Evolutionary conservation across 1,139 yeast species (phyloP), one percentile per base, ranked within the genome.

Genomic region (Blastobotrys serpentis): DNA sequence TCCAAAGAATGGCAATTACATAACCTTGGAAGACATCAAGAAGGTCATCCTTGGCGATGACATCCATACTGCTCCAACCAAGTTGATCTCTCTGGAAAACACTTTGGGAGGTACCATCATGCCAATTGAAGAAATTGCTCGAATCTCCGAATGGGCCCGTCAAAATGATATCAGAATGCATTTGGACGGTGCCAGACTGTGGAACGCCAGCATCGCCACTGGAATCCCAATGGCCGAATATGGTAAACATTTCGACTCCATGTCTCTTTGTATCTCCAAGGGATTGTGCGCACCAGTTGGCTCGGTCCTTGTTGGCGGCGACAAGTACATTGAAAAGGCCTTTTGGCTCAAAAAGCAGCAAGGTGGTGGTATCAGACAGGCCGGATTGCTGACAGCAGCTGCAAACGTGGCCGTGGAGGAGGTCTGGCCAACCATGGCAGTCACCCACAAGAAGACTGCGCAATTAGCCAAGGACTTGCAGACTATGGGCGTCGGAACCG

Each of bases 211-310:
- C 25, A 86, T 78, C 5, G 92, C 77, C 43, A 79, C 95, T 21
- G 89, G 86, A 6, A 73, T 87, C 36, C 70, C 87, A 10, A 69
- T 89, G 50, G 68, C 68, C 42, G 89, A 87, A 63, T 88, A 84
- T 67, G 86, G 96, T 62, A 73, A 78, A 55, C 72, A 82, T 58
- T 90, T 90, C 65, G 98, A 90, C 69, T 81, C 95, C 32, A 87
- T 90, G 46, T 87, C 96, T 4, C 76, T 90, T 49, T 90, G 98
- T 69, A 72, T 90, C 53, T 86, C 96, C 47, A 90, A 90, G 70
- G 86, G 95, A 2, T 75, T 90, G 61, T 96, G 96, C 53, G 97
- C 98, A 1, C 98, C 98, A 51, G 81, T 89, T 62, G 98, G 98
- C 3, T 86, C 96, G 16, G 81, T 90, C 2, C 74, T 90, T 45